Evolutionary conservation across 176 grass and related monocot genomes (phyloP).

Genomic region (Chloris gayana): DNA sequence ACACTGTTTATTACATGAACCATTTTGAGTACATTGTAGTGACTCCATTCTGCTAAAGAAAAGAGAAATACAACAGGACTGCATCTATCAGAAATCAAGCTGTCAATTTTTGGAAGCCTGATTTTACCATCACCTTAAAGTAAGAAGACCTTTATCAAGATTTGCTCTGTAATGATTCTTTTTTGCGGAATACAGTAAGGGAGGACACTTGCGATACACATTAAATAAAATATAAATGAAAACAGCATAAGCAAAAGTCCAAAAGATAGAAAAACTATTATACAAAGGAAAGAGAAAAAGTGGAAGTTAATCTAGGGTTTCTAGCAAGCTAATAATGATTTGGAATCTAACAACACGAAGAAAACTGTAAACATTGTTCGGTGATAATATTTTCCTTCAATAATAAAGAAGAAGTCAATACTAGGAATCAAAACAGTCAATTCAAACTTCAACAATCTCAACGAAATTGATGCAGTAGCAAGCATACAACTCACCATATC

Average conservation of each 20-base stretch:
- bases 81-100: not conserved
- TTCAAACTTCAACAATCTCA: not conserved
- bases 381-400: not conserved
- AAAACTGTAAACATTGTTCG: not conserved
- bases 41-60: not conserved
- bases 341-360: conserved; percentile 22
- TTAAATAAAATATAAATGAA: not conserved
- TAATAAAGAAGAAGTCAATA: not conserved
- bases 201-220: not conserved
- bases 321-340: not conserved
- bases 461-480: conserved; percentile 22
- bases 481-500: conserved; percentile 81
- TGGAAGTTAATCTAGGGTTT: not conserved
- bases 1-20: not conserved
- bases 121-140: conserved; percentile 3
- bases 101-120: conserved; percentile 15
- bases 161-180: not conserved
- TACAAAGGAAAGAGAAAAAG: not conserved
- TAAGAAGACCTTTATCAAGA: conserved; percentile 5
- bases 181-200: not conserved
- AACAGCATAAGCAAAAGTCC: not conserved
- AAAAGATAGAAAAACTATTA: not conserved
- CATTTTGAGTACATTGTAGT: not conserved
- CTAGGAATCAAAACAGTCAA: not conserved
- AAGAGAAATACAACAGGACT: not conserved